Percentiles rank a stretch among this genome's conserved stretches.
These are phyloP conservation scores for Boehmeria nivea DNA, from an alignment of 306 rosid species.

Conservation along the genomic window DNA sequence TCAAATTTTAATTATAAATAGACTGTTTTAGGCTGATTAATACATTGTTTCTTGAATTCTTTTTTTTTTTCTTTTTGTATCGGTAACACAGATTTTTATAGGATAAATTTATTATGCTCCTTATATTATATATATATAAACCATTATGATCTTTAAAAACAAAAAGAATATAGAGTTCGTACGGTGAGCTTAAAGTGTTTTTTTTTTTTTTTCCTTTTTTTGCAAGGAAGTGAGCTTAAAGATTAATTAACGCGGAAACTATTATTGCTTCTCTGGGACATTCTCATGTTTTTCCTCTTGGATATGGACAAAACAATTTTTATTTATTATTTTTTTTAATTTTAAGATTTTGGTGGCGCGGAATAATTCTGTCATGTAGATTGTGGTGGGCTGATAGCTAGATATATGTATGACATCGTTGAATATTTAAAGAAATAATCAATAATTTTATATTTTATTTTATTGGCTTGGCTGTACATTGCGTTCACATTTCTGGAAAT, in stretches of 20 bases:
- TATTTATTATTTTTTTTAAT: background rate
- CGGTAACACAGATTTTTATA: too few species aligned
- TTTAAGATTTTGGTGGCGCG: background rate
- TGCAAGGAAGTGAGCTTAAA: background rate
- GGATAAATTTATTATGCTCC: too few species aligned
- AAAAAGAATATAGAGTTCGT: too few species aligned
- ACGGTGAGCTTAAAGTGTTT: too few species aligned
- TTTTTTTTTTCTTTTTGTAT: too few species aligned
- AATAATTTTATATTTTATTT: background rate
- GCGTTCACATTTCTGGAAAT: background rate
- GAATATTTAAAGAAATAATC: background rate
- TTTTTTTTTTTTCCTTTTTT: too few species aligned
- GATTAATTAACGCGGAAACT: constrained; percentile 41
- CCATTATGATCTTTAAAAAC: too few species aligned
- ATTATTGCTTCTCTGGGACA: constrained; percentile 24
- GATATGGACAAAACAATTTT: background rate
- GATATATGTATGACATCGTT: background rate
- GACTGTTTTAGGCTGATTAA: too few species aligned
- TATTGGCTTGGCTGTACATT: background rate
- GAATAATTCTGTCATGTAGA: background rate
- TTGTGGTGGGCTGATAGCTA: background rate
- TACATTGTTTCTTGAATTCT: too few species aligned
- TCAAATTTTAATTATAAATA: too few species aligned
- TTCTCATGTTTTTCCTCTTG: constrained; percentile 13
- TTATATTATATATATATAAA: too few species aligned